A percentile compares a stretch with the other conserved stretches of the same genome.
Conservation (phyloP, 1,284 basidiomycete species). For the Violaceomyces palustris region DNA sequence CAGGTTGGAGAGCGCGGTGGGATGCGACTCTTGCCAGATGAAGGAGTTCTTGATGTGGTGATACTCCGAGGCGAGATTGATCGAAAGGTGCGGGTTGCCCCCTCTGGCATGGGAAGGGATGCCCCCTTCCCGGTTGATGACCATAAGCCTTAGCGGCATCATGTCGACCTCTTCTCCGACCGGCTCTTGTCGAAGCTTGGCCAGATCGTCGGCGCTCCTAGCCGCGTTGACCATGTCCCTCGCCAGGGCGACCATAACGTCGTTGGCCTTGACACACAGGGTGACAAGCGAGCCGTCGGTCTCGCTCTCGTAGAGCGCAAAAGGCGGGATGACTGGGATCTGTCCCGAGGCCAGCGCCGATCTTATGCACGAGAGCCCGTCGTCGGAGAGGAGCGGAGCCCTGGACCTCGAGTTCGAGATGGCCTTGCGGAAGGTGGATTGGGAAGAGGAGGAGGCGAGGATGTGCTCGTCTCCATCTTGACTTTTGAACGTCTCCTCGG, state of each 20-base stretch:
- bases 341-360: conserved; percentile 84
- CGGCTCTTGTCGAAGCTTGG: not conserved
- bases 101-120: conserved; percentile 93
- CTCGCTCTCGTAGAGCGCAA: conserved; percentile 80
- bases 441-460: not conserved
- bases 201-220: conserved; percentile 3
- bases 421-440: not conserved
- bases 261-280: conserved; percentile 80
- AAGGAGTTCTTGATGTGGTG: conserved; percentile 83
- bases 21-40: conserved; percentile 75
- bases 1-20: conserved; percentile 81
- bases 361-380: conserved; percentile 74
- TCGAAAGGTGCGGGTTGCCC: conserved; percentile 88
- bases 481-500: too few relatives aligned
- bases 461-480: too few relatives aligned
- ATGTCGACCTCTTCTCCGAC: conserved; percentile 49
- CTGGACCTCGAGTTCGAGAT: too few relatives aligned
- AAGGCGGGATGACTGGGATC: conserved; percentile 91
- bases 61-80: conserved; percentile 88
- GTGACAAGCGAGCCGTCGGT: conserved; percentile 60
- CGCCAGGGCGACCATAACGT: conserved; percentile 80
- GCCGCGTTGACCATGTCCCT: conserved; percentile 68
- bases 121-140: conserved; percentile 95
- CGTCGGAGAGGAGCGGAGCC: conserved; percentile 59
- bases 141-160: conserved; percentile 78